phyloP scores from a whole-genome alignment of 352 stramenopile species.

The Thraustochytrium striatum region DNA sequence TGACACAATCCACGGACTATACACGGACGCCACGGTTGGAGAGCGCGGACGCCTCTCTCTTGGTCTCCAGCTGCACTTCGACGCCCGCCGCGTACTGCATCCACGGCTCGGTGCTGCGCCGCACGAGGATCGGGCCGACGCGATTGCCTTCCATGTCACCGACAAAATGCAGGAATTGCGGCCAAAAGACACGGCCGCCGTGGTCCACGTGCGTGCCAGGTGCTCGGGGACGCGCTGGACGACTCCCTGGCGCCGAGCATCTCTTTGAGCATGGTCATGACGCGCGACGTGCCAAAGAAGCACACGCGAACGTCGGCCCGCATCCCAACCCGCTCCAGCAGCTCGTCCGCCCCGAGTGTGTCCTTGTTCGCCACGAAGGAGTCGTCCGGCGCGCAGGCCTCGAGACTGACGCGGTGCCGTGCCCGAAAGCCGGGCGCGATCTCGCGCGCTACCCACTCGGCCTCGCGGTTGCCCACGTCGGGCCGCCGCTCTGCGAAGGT shows the following conservation, averaged over 20 bases:
- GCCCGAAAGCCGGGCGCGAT: too few species aligned
- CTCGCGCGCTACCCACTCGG: too few species aligned
- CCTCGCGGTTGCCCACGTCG: too few species aligned
- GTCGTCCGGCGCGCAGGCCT: constrained; percentile 1
- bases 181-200: background rate
- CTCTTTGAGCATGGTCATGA: background rate
- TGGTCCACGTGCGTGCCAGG: background rate
- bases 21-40: background rate
- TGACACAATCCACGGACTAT: background rate
- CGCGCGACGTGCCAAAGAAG: background rate
- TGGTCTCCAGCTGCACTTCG: constrained; percentile 6
- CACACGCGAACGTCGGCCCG: constrained; percentile 9
- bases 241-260: background rate
- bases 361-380: background rate
- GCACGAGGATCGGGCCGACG: background rate
- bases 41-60: background rate
- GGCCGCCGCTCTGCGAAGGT: too few species aligned
- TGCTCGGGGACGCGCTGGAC: background rate
- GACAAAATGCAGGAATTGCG: background rate
- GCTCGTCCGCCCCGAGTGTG: background rate
- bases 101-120: background rate
- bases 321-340: background rate
- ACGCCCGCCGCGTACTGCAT: background rate
- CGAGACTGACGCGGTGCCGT: too few species aligned
- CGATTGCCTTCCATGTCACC: background rate